Evolutionary conservation across 2,329 filamentous ascomycete genomes (phyloP), one percentile per base, ranked within the genome.

Genomic region (Apiospora aurea): DNA sequence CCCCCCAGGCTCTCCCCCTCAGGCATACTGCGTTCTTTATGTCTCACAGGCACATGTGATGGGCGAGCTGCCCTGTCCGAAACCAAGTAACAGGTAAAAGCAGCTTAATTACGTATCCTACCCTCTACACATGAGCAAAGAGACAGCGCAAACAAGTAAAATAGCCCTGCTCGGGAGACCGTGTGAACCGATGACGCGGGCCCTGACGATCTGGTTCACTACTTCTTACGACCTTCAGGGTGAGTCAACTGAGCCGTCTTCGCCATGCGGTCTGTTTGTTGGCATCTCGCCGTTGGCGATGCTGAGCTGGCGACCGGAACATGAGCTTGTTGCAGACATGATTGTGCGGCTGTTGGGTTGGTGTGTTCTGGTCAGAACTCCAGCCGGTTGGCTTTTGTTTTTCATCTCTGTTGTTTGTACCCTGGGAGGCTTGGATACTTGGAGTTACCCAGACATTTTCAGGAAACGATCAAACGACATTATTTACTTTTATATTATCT

Each of bases 201-300:
- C 70, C 61, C 70, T 44, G 70, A 43, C 29, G 53, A 61, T 61
- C 53, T 61, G 53, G 29, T 61, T 38, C 29, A 61, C 29, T 38
- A 16, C 18, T 44, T n/a, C 43, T 46, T 46, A 44, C 44, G 26
- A 47, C 43, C 10, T 47, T 5, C 24, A 11, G 41, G 29, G 8
- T 29, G 51, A 67, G 51, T 71, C 70, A 71, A 71, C 29, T 71
- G 70, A 69, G 67, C 44, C 67, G n/a, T 69, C 67, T 49, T 47
- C 44, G 29, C 67, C 34, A 49, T 44, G 46, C 51, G 57, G 57
- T 64, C 57, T 64, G 18, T 64, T 64, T 24, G 57, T n/a, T 64
- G 57, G 57, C 57, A 24, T 14, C 18, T n/a, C n/a, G 57, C 57
- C 18, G 57, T 64, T 64, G 57, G 57, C n/a, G 34, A 64, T 64